Percentiles rank a stretch among this genome's conserved stretches.
Conservation (phyloP, 2,329 filamentous ascomycete species). For the Aspergillus sp. region DNA sequence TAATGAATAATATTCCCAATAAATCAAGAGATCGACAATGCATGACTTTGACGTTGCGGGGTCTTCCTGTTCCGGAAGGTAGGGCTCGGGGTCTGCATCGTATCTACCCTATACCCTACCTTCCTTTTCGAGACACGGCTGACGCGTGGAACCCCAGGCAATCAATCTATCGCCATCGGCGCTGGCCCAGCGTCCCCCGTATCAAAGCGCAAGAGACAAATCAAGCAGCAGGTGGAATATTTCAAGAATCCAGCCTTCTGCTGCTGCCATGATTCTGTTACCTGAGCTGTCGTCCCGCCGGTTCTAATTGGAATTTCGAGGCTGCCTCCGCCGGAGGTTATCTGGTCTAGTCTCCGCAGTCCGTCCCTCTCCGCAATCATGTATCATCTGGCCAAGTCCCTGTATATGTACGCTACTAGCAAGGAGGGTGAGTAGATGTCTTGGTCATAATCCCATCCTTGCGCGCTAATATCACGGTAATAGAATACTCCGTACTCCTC, state of each 20-base stretch:
- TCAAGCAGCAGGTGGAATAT: not conserved
- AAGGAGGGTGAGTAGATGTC: slow-evolving; percentile 72
- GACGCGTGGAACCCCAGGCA: slow-evolving; percentile 22
- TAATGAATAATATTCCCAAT: not conserved
- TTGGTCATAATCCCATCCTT: not conserved
- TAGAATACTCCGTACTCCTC: slow-evolving; percentile 95
- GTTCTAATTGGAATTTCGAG: slow-evolving; percentile 18
- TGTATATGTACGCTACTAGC: slow-evolving; percentile 93
- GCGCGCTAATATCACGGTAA: not conserved
- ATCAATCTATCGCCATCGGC: slow-evolving; percentile 4
- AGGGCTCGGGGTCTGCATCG: slow-evolving; percentile 20
- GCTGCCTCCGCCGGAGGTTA: slow-evolving; percentile 21
- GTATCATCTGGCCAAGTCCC: slow-evolving; percentile 94
- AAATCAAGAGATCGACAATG: not conserved
- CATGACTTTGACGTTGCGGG: slow-evolving; percentile 7
- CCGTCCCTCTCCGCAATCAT: slow-evolving; percentile 53
- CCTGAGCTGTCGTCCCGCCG: slow-evolving; percentile 8
- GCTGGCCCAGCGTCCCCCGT: not conserved
- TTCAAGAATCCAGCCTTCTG: not conserved
- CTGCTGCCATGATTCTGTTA: slow-evolving; percentile 27
- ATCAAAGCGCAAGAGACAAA: not conserved
- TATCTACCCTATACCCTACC: slow-evolving; percentile 31
- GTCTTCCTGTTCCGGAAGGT: slow-evolving; percentile 12
- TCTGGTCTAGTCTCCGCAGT: slow-evolving; percentile 21
- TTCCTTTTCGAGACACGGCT: slow-evolving; percentile 27